Conservation (phyloP, 164 flowering plant genomes). For the Chloranthus sessilifolius region DNA sequence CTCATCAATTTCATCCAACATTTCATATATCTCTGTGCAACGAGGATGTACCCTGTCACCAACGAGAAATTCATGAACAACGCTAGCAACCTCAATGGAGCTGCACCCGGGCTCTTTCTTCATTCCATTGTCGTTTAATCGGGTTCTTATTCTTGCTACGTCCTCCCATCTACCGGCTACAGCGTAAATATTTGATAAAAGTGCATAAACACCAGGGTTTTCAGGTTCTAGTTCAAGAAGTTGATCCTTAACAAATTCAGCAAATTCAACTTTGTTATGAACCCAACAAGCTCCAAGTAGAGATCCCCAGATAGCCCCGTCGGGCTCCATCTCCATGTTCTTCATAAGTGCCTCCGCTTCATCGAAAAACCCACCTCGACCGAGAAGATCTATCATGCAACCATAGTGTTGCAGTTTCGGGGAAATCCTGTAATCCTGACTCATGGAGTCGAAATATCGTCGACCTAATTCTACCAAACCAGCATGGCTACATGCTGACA, state of each 20-base stretch:
- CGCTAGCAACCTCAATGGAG: conserved; percentile 54
- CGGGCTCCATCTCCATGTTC: conserved; percentile 48
- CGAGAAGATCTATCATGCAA: conserved; percentile 58
- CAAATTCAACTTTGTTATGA: conserved; percentile 39
- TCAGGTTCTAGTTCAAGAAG: conserved; percentile 53
- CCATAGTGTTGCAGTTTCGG: conserved; percentile 63
- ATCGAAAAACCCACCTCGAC: conserved; percentile 53
- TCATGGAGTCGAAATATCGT: conserved; percentile 40
- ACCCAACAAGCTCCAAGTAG: conserved; percentile 53
- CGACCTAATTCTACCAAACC: conserved; percentile 51
- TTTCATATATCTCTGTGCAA: conserved; percentile 39
- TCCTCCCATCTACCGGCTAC: conserved; percentile 57
- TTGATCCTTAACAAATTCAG: conserved; percentile 33
- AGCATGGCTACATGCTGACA: conserved; percentile 66
- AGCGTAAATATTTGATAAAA: conserved; percentile 58
- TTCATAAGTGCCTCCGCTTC: conserved; percentile 45
- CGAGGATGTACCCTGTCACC: conserved; percentile 51
- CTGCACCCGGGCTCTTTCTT: conserved; percentile 62
- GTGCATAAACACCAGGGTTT: conserved; percentile 47
- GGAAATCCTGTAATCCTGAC: conserved; percentile 27
- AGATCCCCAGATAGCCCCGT: conserved; percentile 66
- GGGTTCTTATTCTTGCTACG: conserved; percentile 50
- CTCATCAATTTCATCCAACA: conserved; percentile 50
- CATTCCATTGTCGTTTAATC: conserved; percentile 39
- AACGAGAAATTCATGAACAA: conserved; percentile 66